These are phyloP conservation scores for Polytolypa hystricis DNA, from an alignment of 2,329 filamentous ascomycete genomes.

Conservation along the genomic window DNA sequence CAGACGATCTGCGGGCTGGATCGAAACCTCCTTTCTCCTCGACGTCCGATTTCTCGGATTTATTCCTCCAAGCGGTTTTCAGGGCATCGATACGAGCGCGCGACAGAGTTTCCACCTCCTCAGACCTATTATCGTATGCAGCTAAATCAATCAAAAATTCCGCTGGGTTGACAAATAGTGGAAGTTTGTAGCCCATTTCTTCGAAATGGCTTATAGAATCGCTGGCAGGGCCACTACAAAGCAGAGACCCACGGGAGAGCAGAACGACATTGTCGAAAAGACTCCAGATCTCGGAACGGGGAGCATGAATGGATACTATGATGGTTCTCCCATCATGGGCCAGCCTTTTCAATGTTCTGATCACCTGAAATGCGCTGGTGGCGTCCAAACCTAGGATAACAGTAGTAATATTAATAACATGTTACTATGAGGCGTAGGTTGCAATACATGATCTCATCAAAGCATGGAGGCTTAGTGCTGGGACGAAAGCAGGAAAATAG, in stretches of 20 bases:
- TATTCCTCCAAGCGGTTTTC: constrained; percentile 46
- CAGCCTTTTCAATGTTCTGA: constrained; percentile 57
- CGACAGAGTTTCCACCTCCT: constrained; percentile 52
- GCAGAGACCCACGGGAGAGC: constrained; percentile 53
- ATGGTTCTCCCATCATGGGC: constrained; percentile 59
- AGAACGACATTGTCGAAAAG: constrained; percentile 64
- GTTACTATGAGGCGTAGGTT: background rate
- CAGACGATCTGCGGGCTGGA: background rate
- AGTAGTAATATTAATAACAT: background rate
- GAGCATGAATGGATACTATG: constrained; percentile 66
- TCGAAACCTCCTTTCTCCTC: constrained; percentile 4
- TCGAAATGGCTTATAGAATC: constrained; percentile 56
- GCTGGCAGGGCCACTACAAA: constrained; percentile 53
- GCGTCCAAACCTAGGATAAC: constrained; percentile 47
- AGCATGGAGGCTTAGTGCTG: no score
- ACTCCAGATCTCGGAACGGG: constrained; percentile 68
- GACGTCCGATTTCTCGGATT: constrained; percentile 3
- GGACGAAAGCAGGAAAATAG: no score
- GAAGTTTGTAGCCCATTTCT: constrained; percentile 48
- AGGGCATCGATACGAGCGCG: constrained; percentile 50
- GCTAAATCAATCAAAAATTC: constrained; percentile 66
- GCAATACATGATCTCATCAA: background rate
- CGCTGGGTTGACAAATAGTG: constrained; percentile 65
- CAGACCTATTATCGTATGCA: constrained; percentile 60
- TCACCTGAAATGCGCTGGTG: constrained; percentile 62